Evolutionary conservation across 2,329 filamentous ascomycete species (phyloP), one percentile per base, ranked within the genome.

Genomic region (Intubia oerlemansii): DNA sequence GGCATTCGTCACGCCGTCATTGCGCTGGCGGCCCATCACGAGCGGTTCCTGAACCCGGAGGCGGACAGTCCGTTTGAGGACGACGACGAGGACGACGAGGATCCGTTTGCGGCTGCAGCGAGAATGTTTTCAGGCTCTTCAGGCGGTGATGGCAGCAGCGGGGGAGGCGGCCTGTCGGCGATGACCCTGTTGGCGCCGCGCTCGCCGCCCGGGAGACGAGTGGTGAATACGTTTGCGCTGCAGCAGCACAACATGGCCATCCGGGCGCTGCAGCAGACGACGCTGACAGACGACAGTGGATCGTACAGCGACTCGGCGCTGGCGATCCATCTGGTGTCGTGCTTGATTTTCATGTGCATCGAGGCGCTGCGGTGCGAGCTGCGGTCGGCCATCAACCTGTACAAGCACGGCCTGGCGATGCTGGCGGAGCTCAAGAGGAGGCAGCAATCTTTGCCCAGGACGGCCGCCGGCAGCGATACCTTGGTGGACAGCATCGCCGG

Each of bases 271-370:
- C 12, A 31, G 15, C 7, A 7, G 18, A 6, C 18, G 18, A 10
- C 6, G 22, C 19, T 2, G 22, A 24, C 10, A 29, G 29, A 19
- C 7, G 30, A 24, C 8, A n/a, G n/a, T n/a, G n/a, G n/a, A n/a
- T n/a, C n/a, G n/a, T n/a, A n/a, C n/a, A 26, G 26, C 4, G 14
- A 22, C 11, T n/a, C 26, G 10, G 25, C 30, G 3, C 27, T 33
- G 5, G 17, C 25, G 4, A 28, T 32, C 5, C 34, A 36, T 18
- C 26, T 32, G 1, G 32, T 34, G 10, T 36, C 34, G 5, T 36
- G 34, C 11, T n/a, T 36, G 5, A 31, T 36, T 4, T 36, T 34
- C 7, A 31, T 34, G n/a, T 34, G 34, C 17, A 34, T 33, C 7
- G 32, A 36, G 18, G 34, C 34, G 1, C 31, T 36, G 20, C 35